A percentile compares a stretch with the other conserved stretches of the same genome.
Evolutionary conservation across 2,329 filamentous ascomycete genomes (phyloP).

Genomic region (Orbilia ellipsospora): DNA sequence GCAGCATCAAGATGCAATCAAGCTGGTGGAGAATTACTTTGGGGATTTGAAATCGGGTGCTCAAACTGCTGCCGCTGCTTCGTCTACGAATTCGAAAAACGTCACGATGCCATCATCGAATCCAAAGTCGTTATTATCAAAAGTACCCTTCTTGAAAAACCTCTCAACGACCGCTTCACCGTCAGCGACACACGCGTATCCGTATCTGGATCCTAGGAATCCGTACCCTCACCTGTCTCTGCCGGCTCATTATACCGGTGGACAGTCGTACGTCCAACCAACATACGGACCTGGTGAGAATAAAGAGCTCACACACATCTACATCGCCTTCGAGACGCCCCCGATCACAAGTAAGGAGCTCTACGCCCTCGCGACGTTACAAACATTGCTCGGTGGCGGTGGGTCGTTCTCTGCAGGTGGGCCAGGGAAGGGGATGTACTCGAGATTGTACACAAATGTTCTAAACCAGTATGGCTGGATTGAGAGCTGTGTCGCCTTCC

Average conservation of each 20-base stretch:
- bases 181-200: constrained; percentile 68
- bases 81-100: constrained; percentile 63
- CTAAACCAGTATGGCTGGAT: constrained; percentile 98
- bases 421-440: constrained; percentile 99
- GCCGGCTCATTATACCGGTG: constrained; percentile 86
- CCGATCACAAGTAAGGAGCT: constrained; percentile 92
- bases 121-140: constrained; percentile 76
- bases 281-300: constrained; percentile 34
- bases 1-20: constrained; percentile 80
- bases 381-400: constrained; percentile 93
- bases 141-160: constrained; percentile 89
- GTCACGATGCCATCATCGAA: constrained; percentile 61
- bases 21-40: constrained; percentile 84
- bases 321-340: constrained; percentile 93
- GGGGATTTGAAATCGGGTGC: constrained; percentile 80
- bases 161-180: constrained; percentile 78
- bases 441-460: constrained; percentile 94
- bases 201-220: constrained; percentile 53
- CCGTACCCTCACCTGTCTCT: constrained; percentile 60
- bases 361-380: constrained; percentile 93
- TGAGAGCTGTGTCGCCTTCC: constrained; percentile 94
- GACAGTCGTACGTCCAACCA: constrained; percentile 68
- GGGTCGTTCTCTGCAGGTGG: constrained; percentile 97
- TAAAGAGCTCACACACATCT: constrained; percentile 80
- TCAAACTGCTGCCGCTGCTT: constrained; percentile 65